These are phyloP conservation scores for Vaccinium corymbosum DNA, from an alignment of 148 eudicot species.

Conservation along the genomic window DNA sequence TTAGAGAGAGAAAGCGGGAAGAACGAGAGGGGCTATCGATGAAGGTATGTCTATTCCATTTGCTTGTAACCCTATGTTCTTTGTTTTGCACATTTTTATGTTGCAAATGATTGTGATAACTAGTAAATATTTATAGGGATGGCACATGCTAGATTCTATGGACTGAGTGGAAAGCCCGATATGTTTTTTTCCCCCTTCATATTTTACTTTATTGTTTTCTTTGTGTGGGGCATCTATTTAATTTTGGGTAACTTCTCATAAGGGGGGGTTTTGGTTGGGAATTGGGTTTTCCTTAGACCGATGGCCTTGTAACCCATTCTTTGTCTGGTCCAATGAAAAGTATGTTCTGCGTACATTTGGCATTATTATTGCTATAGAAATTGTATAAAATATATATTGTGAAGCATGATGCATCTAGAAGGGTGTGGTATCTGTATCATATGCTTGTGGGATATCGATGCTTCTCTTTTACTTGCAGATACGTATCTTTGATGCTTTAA, in stretches of 20 bases:
- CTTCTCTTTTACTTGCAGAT: not conserved
- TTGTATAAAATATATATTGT: not conserved
- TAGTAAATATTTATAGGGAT: not conserved
- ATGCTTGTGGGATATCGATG: not conserved
- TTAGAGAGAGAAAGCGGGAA: constrained; percentile 90
- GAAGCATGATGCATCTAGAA: not conserved
- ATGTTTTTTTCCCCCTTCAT: not conserved
- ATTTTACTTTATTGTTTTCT: not conserved
- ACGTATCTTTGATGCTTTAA: not conserved
- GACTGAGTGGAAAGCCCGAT: not conserved
- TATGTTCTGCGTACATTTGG: not conserved
- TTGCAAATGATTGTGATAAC: not conserved
- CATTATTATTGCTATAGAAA: not conserved
- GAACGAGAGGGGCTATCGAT: constrained; percentile 56
- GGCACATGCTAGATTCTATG: not conserved
- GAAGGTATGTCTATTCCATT: constrained; percentile 47
- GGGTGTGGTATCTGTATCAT: not conserved
- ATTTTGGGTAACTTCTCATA: not conserved
- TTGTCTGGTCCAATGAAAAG: not conserved
- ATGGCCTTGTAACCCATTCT: not conserved
- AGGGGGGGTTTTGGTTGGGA: not conserved
- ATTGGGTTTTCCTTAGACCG: not conserved
- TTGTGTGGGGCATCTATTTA: not conserved
- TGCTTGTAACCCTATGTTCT: not conserved
- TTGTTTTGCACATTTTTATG: not conserved